phyloP scores from a whole-genome alignment of 2,329 filamentous ascomycete genomes.

The Lecanosticta acicola region DNA sequence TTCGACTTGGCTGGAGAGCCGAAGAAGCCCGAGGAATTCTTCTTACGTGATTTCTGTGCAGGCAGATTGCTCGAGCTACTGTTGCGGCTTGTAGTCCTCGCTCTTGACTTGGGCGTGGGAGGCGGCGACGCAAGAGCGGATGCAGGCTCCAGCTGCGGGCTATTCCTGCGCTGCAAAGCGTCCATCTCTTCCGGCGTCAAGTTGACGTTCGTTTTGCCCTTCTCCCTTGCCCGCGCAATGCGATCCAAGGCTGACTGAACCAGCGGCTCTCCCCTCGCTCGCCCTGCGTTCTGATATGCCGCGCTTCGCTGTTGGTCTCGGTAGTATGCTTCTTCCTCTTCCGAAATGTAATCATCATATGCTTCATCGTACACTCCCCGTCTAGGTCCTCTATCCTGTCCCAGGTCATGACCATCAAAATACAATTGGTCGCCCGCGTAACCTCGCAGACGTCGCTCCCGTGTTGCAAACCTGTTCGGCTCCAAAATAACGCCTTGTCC shows the following conservation, averaged over 20 bases:
- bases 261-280: constrained; percentile 66
- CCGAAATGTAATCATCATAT: constrained; percentile 40
- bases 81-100: constrained; percentile 29
- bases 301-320: constrained; percentile 33
- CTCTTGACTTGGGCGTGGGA: constrained; percentile 25
- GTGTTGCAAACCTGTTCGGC: constrained; percentile 32
- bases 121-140: constrained; percentile 29
- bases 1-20: constrained; percentile 33
- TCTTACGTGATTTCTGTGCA: constrained; percentile 31
- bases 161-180: constrained; percentile 57
- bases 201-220: constrained; percentile 72
- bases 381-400: constrained; percentile 35
- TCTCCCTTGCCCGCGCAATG: constrained; percentile 70
- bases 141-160: constrained; percentile 25
- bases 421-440: constrained; percentile 44
- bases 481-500: constrained; percentile 40
- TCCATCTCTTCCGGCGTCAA: constrained; percentile 74
- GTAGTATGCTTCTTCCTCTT: constrained; percentile 47
- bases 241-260: constrained; percentile 73
- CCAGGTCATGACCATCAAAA: constrained; percentile 46
- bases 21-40: constrained; percentile 31
- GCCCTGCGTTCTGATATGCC: constrained; percentile 50
- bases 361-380: constrained; percentile 41
- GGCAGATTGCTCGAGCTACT: constrained; percentile 35
- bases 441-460: constrained; percentile 21